These are phyloP conservation scores for Cyberlindnera maclurae DNA, from an alignment of 805 yeast genomes.

Conservation along the genomic window DNA sequence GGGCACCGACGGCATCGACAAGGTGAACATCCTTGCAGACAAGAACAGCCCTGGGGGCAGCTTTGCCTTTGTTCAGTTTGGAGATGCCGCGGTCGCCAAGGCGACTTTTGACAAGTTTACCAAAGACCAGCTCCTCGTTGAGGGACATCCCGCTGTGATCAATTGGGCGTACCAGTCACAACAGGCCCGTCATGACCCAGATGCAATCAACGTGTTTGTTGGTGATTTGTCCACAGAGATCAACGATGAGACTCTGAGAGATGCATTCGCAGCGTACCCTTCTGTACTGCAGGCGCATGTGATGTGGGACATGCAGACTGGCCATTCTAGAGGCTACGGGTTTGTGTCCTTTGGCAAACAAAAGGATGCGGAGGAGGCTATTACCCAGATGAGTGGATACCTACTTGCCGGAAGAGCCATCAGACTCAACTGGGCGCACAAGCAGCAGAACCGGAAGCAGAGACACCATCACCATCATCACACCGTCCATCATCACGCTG, in stretches of 20 bases:
- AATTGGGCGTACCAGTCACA: slow-evolving; percentile 85
- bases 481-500: no score
- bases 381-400: slow-evolving; percentile 67
- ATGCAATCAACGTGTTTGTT: slow-evolving; percentile 68
- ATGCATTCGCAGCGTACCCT: slow-evolving; percentile 48
- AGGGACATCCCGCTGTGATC: slow-evolving; percentile 54
- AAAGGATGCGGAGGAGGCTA: slow-evolving; percentile 67
- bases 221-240: slow-evolving; percentile 83
- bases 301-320: slow-evolving; percentile 97
- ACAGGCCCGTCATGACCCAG: slow-evolving; percentile 45
- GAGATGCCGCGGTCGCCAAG: slow-evolving; percentile 48
- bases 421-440: slow-evolving; percentile 87
- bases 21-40: slow-evolving; percentile 68
- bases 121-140: slow-evolving; percentile 11
- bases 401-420: slow-evolving; percentile 68
- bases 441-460: slow-evolving; percentile 32
- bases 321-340: slow-evolving; percentile 87
- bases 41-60: slow-evolving; percentile 67
- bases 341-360: slow-evolving; percentile 69
- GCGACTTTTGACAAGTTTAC: slow-evolving; percentile 49
- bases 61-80: slow-evolving; percentile 80
- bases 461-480: slow-evolving; percentile 28
- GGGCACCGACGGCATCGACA: slow-evolving; percentile 52
- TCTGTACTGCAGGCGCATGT: slow-evolving; percentile 79
- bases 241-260: slow-evolving; percentile 62